phyloP scores from a whole-genome alignment of 257 asterid species.

The Scutellaria barbata region DNA sequence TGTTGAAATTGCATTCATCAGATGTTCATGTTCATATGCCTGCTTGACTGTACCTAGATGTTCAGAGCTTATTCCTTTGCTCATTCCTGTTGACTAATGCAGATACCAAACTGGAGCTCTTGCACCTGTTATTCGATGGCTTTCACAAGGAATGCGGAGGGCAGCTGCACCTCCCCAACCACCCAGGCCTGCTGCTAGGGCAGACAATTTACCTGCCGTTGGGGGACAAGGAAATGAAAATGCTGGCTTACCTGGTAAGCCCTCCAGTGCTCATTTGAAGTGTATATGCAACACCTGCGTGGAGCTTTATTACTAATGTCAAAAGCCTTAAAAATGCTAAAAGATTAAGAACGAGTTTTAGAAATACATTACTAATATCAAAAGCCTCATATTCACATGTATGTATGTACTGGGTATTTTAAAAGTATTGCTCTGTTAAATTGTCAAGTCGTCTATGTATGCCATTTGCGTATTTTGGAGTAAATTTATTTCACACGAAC shows the following conservation, averaged over 20 bases:
- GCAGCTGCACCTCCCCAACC: conserved; percentile 87
- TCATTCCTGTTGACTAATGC: conserved; percentile 41
- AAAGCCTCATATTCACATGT: neutral
- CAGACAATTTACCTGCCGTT: conserved; percentile 62
- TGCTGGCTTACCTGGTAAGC: conserved; percentile 63
- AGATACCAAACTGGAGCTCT: conserved; percentile 99
- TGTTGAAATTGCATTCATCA: neutral
- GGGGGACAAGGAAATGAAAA: conserved; percentile 71
- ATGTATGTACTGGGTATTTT: too few relatives aligned
- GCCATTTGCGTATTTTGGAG: conserved; percentile 10
- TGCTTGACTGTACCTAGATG: neutral
- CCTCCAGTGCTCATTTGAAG: conserved; percentile 7
- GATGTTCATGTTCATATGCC: neutral
- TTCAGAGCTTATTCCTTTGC: neutral
- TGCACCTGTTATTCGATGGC: conserved; percentile 90
- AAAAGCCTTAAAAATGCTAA: conserved; percentile 23
- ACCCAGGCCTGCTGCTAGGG: conserved; percentile 69
- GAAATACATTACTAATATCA: neutral
- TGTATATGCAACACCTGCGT: neutral
- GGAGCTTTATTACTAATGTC: neutral
- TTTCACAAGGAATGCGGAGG: conserved; percentile 94
- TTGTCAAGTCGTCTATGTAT: neutral
- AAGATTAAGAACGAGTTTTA: conserved; percentile 10
- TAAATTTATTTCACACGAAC: neutral
- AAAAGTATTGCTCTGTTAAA: neutral